Evolutionary conservation across 805 yeast species (phyloP).

Genomic region (Candida koratica): DNA sequence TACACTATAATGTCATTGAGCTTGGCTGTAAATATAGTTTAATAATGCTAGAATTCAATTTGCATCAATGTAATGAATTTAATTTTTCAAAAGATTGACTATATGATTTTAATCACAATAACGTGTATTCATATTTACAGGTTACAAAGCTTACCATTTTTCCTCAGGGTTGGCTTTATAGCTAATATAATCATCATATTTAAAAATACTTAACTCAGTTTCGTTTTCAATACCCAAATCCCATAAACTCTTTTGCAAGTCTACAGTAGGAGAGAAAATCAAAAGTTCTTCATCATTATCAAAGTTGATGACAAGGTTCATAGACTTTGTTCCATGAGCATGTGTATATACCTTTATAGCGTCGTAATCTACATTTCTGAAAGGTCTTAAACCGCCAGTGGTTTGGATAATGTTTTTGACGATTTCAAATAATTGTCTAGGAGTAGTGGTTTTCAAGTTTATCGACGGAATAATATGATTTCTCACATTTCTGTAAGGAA

Average conservation of each 20-base stretch:
- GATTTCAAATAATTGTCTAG: conserved; percentile 55
- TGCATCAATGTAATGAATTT: too few species aligned
- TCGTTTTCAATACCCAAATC: conserved; percentile 64
- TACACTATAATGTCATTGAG: too few species aligned
- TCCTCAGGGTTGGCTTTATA: conserved; percentile 84
- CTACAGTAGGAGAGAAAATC: conserved; percentile 21
- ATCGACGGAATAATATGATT: conserved; percentile 66
- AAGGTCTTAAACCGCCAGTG: conserved; percentile 74
- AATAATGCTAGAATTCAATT: too few species aligned
- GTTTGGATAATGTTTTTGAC: conserved; percentile 45
- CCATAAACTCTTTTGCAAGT: conserved; percentile 25
- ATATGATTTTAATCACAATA: too few species aligned
- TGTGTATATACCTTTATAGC: conserved; percentile 84
- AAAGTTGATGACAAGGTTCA: conserved; percentile 86
- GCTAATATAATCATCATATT: conserved; percentile 56
- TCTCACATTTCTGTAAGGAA: conserved; percentile 84
- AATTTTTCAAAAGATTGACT: not conserved
- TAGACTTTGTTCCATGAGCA: conserved; percentile 92
- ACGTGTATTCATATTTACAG: too few species aligned
- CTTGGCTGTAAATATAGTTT: too few species aligned
- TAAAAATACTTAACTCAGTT: conserved; percentile 86
- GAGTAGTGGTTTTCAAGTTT: conserved; percentile 67
- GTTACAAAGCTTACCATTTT: conserved; percentile 59
- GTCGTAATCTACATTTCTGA: conserved; percentile 69
- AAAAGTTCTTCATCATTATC: conserved; percentile 78